Base-by-base conservation (phyloP, 352 stramenopile species). In the Pythium sp. region DNA sequence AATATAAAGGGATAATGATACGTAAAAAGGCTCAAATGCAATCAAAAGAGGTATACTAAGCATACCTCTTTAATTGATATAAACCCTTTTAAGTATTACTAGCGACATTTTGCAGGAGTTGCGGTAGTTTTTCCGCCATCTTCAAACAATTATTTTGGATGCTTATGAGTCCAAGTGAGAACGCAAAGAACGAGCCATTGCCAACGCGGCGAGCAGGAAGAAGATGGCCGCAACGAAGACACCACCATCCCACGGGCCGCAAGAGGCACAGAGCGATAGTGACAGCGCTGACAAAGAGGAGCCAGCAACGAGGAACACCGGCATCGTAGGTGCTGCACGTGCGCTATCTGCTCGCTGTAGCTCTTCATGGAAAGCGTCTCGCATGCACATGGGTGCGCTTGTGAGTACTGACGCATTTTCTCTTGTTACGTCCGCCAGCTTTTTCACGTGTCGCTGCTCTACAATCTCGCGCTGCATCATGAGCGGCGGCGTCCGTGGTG, bases 371-470 rank as follows among this genome's bases (percentile, higher is more conserved):
- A 1, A 58, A 28, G 28, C 28, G 12, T 43, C 15, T 59, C 15
- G 28, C 11, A 24, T 59, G n/a, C n/a, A 30, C 28, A 41, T 43
- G 14, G 34, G 28, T 60, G 3, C 55, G 26, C 26, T 41, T 34
- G 53, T 18, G 24, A 46, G 38, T 46, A 46, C 22, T 49, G 18
- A 49, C 41, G 18, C 43, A 0, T 9, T 51, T 24, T 8, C 18
- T 51, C 43, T 24, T 18, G 6, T 51, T 51, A 18, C 18, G 9
- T 24, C 18, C 22, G 3, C 15, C 55, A 61, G 55, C 55, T 61
- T 36, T 61, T 61, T 9, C 81, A 92, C 64, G 75, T 94, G n/a
- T 93, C 86, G 30, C 73, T 94, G 46, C 70, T 89, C 63, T 94
- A 92, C 76, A 94, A 94, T 62, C 65, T 94, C 60, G 22, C 73